Evolutionary conservation across 768 basidiomycete genomes (phyloP).

Genomic region (Calocybe gangraenosa): DNA sequence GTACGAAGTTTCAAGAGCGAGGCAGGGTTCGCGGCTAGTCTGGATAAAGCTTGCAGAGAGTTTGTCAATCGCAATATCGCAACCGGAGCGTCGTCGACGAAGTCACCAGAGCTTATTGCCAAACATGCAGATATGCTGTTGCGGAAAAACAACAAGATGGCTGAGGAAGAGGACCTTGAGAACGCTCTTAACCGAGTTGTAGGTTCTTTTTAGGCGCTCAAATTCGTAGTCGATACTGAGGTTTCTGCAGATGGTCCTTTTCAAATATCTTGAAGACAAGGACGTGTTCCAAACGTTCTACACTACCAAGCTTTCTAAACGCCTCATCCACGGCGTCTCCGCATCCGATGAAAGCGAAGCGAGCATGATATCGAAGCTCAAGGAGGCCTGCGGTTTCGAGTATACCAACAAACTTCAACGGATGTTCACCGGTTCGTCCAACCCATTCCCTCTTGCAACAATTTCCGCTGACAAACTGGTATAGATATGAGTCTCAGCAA

Average conservation of each 20-base stretch:
- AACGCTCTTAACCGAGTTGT: constrained; percentile 91
- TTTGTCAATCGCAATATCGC: constrained; percentile 95
- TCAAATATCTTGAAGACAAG: constrained; percentile 99
- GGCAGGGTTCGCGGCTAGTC: constrained; percentile 90
- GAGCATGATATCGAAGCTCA: constrained; percentile 98
- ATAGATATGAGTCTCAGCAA: constrained; percentile 94
- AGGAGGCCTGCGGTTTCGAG: constrained; percentile 98
- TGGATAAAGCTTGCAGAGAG: constrained; percentile 96
- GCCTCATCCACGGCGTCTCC: constrained; percentile 88
- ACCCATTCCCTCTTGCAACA: background rate
- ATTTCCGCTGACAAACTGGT: constrained; percentile 2
- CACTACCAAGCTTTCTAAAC: constrained; percentile 92
- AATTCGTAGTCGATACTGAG: constrained; percentile 18
- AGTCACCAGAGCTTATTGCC: constrained; percentile 92
- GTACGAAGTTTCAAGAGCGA: constrained; percentile 91
- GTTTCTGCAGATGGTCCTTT: constrained; percentile 82
- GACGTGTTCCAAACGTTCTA: constrained; percentile 99
- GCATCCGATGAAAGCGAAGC: constrained; percentile 97
- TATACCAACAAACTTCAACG: constrained; percentile 97
- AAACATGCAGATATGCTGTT: constrained; percentile 91
- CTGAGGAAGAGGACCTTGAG: constrained; percentile 92
- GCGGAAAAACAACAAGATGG: constrained; percentile 95
- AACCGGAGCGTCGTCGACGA: constrained; percentile 82
- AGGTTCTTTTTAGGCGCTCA: constrained; percentile 27
- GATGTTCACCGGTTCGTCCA: constrained; percentile 90